Conservation (phyloP, 2,329 filamentous ascomycete genomes). For the Penicillium sp. region DNA sequence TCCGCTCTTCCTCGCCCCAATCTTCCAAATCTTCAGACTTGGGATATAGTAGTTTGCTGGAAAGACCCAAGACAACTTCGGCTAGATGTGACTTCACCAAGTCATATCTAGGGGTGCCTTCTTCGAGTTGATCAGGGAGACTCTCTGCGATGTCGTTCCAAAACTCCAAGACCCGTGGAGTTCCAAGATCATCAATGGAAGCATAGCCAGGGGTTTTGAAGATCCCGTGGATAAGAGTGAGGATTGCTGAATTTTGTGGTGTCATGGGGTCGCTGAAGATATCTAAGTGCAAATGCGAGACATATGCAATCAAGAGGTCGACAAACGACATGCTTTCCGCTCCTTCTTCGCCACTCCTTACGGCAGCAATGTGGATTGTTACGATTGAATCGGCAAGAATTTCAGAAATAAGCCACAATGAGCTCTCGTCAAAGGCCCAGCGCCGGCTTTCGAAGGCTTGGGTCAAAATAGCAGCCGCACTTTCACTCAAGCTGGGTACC, state of each 20-base stretch:
- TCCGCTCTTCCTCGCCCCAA: constrained; percentile 45
- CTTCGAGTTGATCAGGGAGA: constrained; percentile 33
- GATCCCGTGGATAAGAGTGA: constrained; percentile 38
- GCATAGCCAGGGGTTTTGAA: constrained; percentile 43
- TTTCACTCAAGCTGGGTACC: constrained; percentile 19
- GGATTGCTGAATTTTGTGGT: constrained; percentile 33
- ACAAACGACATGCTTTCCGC: constrained; percentile 40
- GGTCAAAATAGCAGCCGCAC: constrained; percentile 20
- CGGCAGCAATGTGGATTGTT: constrained; percentile 30
- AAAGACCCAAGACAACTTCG: constrained; percentile 42
- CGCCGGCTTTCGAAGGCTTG: constrained; percentile 22
- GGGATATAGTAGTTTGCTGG: constrained; percentile 44
- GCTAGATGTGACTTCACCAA: constrained; percentile 40
- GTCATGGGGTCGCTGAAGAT: constrained; percentile 33
- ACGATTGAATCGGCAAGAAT: constrained; percentile 31
- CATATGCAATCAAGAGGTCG: constrained; percentile 41
- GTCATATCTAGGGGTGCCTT: constrained; percentile 27
- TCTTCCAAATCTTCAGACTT: constrained; percentile 31
- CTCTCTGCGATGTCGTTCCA: constrained; percentile 44
- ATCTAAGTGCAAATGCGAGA: constrained; percentile 30
- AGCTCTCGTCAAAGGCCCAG: constrained; percentile 19
- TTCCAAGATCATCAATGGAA: constrained; percentile 40
- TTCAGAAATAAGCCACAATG: constrained; percentile 4
- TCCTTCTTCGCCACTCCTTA: constrained; percentile 38
- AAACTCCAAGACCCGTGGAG: constrained; percentile 41